Conservation (phyloP, 805 yeast species). For the Yamadazyma insecticola region DNA sequence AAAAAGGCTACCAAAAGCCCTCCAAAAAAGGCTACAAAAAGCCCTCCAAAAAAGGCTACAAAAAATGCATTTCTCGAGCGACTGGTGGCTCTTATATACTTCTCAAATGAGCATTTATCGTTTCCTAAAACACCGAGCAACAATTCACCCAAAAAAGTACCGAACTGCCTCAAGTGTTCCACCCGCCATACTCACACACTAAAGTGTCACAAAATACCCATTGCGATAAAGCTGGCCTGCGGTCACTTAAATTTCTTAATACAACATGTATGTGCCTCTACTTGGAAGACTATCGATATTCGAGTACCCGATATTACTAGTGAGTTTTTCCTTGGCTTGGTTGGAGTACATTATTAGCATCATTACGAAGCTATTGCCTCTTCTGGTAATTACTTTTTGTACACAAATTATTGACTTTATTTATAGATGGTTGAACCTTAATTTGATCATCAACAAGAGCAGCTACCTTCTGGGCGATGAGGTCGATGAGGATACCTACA, state of each 20-base stretch:
- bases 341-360: slow-evolving; percentile 43
- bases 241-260: background rate
- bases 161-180: too few relatives aligned
- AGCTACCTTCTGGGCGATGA: slow-evolving; percentile 21
- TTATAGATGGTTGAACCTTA: slow-evolving; percentile 14
- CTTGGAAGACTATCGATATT: slow-evolving; percentile 41
- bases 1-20: too few relatives aligned
- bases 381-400: slow-evolving; percentile 29
- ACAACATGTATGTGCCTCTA: slow-evolving; percentile 35
- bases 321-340: slow-evolving; percentile 46
- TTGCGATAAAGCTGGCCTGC: background rate
- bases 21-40: too few relatives aligned
- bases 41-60: too few relatives aligned
- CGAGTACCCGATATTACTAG: slow-evolving; percentile 47
- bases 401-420: slow-evolving; percentile 24
- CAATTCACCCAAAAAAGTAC: too few relatives aligned
- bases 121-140: too few relatives aligned
- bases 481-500: slow-evolving; percentile 16
- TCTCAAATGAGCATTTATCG: too few relatives aligned
- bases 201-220: background rate
- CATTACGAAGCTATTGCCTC: slow-evolving; percentile 45
- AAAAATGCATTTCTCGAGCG: too few relatives aligned
- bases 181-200: too few relatives aligned
- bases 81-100: too few relatives aligned
- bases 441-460: slow-evolving; percentile 7